Evolutionary conservation across 75 land plant genomes (phyloP).

Genomic region (Sequoiadendron giganteum): DNA sequence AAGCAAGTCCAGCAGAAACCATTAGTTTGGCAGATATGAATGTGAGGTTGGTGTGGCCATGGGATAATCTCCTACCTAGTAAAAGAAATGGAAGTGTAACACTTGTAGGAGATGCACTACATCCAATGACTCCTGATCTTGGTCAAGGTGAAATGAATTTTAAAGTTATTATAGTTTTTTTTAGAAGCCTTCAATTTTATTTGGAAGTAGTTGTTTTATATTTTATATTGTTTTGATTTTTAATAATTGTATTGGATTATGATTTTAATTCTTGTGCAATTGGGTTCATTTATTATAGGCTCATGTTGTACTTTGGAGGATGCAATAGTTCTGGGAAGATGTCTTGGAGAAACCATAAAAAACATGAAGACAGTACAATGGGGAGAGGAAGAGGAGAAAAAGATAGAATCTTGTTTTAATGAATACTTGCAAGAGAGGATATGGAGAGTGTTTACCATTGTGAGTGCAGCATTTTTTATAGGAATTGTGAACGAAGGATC

Average conservation of each 20-base stretch:
- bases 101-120: constrained; percentile 70
- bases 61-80: constrained; percentile 13
- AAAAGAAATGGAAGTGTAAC: constrained; percentile 23
- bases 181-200: too few species aligned
- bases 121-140: constrained; percentile 72
- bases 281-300: too few species aligned
- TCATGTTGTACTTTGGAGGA: constrained; percentile 60
- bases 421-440: constrained; percentile 32
- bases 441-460: constrained; percentile 27
- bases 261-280: too few species aligned
- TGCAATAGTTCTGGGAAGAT: constrained; percentile 47
- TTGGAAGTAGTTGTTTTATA: too few species aligned
- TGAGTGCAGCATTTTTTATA: constrained; percentile 20
- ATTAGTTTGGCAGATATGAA: constrained; percentile 21
- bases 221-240: too few species aligned
- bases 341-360: constrained; percentile 2
- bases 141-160: constrained; percentile 35
- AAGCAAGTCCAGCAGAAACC: constrained; percentile 17
- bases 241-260: too few species aligned
- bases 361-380: neutral
- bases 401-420: constrained; percentile 16
- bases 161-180: too few species aligned
- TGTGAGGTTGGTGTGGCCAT: constrained; percentile 43
- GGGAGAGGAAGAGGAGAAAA: neutral
- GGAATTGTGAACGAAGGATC: constrained; percentile 19